Base-by-base conservation (phyloP, 2,329 filamentous ascomycete genomes). In the Acrocalymma vagum region DNA sequence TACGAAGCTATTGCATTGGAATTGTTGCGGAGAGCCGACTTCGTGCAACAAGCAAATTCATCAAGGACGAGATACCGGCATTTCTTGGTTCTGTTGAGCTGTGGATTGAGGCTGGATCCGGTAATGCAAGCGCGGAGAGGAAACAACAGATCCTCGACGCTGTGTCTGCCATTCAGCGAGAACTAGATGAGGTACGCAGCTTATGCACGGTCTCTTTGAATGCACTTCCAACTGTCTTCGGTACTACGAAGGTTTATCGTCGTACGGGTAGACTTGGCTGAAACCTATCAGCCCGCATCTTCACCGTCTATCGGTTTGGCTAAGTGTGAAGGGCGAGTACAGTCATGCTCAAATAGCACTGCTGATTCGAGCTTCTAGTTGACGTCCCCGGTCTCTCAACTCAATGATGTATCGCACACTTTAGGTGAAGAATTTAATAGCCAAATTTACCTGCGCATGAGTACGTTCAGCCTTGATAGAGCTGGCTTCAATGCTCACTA, bases 81-180 rank as follows among this genome's bases (percentile, higher is more conserved):
- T 54, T 79, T 3, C 47, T 78, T 1, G 67, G 64, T 13, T 65
- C 72, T 1, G 42, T 76, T 1, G 58, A 68, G 5, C 62, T 78
- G 0, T 80, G 76, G 76, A 63, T 77, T 1, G 59, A 73, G 34
- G 71, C 73, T 16, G 75, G 74, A 1, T 65, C 70, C 0, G 67
- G 70, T 1, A 71, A 56, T 20, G 53, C 62, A 14, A 62, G 51
- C 29, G 69, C 67, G 0, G 73, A 77, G 46, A 56, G 58, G 9
- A 75, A 69, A 30, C 53, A 56, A 20, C 44, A 40, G 0, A 58
- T 76, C 2, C 60, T 70, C 1, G 35, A 62, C 1, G 55, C 53
- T 4, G 44, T 78, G 3, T 45, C 67, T 23, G 42, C 45, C 2
- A 37, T 74, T 7, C 68, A 75, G 48, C 16, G 18, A 4, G 40